phyloP scores from a whole-genome alignment of 371 early-diverging fungal species.

The Batrachochytrium dendrobatidis region DNA sequence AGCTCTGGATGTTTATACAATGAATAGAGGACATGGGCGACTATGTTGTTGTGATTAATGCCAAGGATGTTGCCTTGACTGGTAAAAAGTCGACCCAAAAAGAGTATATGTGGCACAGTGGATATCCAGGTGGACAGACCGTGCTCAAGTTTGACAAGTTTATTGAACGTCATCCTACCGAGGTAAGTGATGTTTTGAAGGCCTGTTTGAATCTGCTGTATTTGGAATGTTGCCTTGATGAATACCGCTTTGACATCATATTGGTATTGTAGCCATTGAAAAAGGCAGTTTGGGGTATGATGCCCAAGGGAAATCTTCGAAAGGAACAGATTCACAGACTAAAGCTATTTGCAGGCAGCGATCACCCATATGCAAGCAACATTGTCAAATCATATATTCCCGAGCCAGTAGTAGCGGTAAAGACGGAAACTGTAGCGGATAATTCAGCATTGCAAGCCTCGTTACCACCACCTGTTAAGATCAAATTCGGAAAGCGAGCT shows the following conservation, averaged over 20 bases:
- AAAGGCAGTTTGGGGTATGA: constrained; percentile 92
- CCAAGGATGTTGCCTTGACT: constrained; percentile 71
- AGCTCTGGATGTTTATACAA: too few relatives aligned
- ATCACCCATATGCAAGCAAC: constrained; percentile 87
- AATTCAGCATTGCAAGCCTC: too few relatives aligned
- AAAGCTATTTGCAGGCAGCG: constrained; percentile 77
- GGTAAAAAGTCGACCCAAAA: constrained; percentile 87
- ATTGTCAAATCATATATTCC: constrained; percentile 41
- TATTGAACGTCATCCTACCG: constrained; percentile 70
- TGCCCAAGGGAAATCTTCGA: constrained; percentile 90
- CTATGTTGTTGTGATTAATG: constrained; percentile 95
- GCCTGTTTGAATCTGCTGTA: too few relatives aligned
- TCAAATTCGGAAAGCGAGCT: too few relatives aligned
- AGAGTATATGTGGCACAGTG: constrained; percentile 82
- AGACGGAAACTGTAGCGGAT: too few relatives aligned
- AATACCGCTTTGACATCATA: too few relatives aligned
- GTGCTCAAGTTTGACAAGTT: constrained; percentile 68
- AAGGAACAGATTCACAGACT: constrained; percentile 68
- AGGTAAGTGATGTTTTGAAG: constrained; percentile 36
- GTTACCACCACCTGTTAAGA: too few relatives aligned
- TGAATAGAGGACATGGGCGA: constrained; percentile 84
- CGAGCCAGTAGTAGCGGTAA: too few relatives aligned
- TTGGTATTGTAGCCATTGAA: constrained; percentile 46
- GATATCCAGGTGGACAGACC: constrained; percentile 88
- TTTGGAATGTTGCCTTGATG: too few relatives aligned